These are phyloP conservation scores for Penicillium verhagenii DNA, from an alignment of 495 filamentous ascomycete species.

Conservation along the genomic window DNA sequence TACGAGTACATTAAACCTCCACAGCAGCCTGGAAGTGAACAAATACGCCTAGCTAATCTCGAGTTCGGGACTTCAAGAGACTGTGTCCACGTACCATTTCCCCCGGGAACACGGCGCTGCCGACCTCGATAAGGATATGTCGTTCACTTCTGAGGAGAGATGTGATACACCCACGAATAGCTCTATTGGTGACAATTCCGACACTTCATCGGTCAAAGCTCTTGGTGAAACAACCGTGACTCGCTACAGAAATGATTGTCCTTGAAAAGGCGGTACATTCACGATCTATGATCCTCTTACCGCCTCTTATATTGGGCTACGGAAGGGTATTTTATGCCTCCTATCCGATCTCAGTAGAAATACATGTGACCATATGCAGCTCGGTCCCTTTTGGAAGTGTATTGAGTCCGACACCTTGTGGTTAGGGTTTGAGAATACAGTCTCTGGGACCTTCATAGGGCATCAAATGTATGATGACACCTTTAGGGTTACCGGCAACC, in stretches of 20 bases:
- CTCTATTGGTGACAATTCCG: neutral
- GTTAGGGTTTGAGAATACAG: too few species aligned
- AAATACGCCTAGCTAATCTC: too few species aligned
- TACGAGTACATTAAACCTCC: too few species aligned
- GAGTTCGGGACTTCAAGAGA: too few species aligned
- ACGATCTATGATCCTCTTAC: neutral
- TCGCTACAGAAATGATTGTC: neutral
- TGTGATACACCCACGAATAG: neutral
- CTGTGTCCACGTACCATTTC: too few species aligned
- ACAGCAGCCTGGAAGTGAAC: too few species aligned
- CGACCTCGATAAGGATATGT: neutral
- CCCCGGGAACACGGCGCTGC: too few species aligned
- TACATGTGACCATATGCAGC: too few species aligned
- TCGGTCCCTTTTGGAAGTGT: neutral
- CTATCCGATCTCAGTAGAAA: neutral
- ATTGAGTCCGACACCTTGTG: neutral
- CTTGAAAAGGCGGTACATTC: neutral
- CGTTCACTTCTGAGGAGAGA: neutral
- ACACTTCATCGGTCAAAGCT: neutral
- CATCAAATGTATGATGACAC: too few species aligned
- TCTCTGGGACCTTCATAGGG: neutral
- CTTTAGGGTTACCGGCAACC: too few species aligned
- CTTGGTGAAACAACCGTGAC: neutral
- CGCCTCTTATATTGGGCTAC: neutral
- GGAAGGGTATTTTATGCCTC: neutral